Percentiles rank a stretch among this genome's conserved stretches.
Evolutionary conservation across 2,329 filamentous ascomycete species (phyloP).

Genomic region (Tympanopsis confertula): DNA sequence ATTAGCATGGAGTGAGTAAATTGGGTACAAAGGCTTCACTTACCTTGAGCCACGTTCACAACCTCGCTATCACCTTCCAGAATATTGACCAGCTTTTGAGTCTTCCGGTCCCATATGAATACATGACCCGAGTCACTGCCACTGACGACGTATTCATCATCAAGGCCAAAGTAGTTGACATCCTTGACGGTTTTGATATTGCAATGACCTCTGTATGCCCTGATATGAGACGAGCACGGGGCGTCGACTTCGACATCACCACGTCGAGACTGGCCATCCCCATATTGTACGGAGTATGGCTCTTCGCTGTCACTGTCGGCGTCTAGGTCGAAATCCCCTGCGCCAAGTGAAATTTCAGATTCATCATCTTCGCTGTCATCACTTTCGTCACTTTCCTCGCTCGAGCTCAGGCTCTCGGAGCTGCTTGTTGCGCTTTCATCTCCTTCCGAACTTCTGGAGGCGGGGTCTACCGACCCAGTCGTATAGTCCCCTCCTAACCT

Average conservation of each 20-base stretch:
- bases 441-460: background rate
- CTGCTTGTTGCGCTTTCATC: background rate
- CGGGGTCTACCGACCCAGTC: background rate
- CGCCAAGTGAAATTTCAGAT: conserved; percentile 5
- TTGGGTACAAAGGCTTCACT: conserved; percentile 4
- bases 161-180: conserved; percentile 54
- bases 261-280: conserved; percentile 15
- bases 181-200: conserved; percentile 60
- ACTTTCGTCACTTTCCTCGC: background rate
- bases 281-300: conserved; percentile 3
- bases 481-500: background rate
- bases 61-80: conserved; percentile 56
- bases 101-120: conserved; percentile 60
- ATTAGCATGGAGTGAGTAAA: conserved; percentile 6
- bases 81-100: conserved; percentile 48
- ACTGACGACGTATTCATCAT: conserved; percentile 59
- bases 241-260: conserved; percentile 39
- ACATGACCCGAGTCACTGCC: conserved; percentile 56
- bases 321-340: conserved; percentile 9
- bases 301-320: conserved; percentile 18
- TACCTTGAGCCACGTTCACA: conserved; percentile 58
- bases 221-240: conserved; percentile 42
- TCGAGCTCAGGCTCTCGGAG: background rate
- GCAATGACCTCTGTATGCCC: conserved; percentile 50
- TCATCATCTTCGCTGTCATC: conserved; percentile 11